A percentile compares a stretch with the other conserved stretches of the same genome.
These are phyloP conservation scores for Stephania cephalantha DNA, from an alignment of 164 flowering plant species.

Conservation along the genomic window DNA sequence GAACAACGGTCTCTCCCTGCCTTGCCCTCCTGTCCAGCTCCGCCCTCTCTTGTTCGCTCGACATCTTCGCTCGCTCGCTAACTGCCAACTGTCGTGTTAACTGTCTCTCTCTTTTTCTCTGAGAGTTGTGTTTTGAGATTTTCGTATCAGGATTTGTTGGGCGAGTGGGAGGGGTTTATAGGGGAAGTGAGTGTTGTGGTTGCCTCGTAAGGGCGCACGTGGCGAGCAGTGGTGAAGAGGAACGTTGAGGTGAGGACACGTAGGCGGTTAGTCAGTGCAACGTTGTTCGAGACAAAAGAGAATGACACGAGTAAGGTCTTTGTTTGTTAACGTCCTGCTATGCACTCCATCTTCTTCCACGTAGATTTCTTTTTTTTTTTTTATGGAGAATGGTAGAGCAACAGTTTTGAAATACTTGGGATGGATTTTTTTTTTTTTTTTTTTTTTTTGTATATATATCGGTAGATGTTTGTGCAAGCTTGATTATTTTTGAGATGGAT, in stretches of 20 bases:
- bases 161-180: neutral
- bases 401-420: too few relatives aligned
- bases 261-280: neutral
- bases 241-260: slow-evolving; percentile 13
- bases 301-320: slow-evolving; percentile 15
- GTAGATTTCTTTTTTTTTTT: neutral
- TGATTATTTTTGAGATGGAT: too few relatives aligned
- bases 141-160: too few relatives aligned
- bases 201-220: slow-evolving; percentile 1
- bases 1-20: slow-evolving; percentile 73
- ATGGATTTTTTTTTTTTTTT: too few relatives aligned
- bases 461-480: too few relatives aligned
- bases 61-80: slow-evolving; percentile 21
- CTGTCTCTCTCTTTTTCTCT: too few relatives aligned
- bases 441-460: too few relatives aligned
- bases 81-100: too few relatives aligned
- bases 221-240: slow-evolving; percentile 9
- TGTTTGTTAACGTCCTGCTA: neutral
- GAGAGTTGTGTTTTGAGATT: too few relatives aligned
- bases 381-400: too few relatives aligned
- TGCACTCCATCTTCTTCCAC: neutral
- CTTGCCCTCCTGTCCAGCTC: slow-evolving; percentile 63
- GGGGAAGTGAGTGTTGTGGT: neutral
- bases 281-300: slow-evolving; percentile 6
- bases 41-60: slow-evolving; percentile 29